Conservation (phyloP, 352 stramenopile species). For the Blastocystis sp. region DNA sequence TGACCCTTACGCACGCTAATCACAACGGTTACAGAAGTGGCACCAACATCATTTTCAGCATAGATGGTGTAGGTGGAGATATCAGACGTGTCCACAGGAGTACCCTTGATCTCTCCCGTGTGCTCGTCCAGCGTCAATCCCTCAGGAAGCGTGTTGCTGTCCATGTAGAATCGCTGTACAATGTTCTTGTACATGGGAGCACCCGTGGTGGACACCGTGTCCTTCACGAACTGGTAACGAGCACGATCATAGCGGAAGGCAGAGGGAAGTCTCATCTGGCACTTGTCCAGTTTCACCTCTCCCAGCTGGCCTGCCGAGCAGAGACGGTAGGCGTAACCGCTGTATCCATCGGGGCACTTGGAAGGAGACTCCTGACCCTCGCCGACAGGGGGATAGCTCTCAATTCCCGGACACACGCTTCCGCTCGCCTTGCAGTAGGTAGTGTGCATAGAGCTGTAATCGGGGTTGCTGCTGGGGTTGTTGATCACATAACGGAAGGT, state of each 20-base stretch:
- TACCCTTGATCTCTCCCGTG: background rate
- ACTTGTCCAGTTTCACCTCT: constrained; percentile 11
- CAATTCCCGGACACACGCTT: background rate
- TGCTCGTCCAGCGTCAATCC: background rate
- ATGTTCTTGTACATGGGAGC: background rate
- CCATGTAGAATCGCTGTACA: background rate
- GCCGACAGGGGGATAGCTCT: constrained; percentile 5
- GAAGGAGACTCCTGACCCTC: background rate
- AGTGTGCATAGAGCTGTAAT: background rate
- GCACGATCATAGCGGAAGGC: background rate
- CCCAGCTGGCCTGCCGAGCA: background rate
- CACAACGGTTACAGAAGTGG: background rate
- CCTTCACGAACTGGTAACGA: background rate
- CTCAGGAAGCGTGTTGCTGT: background rate
- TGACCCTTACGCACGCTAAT: background rate
- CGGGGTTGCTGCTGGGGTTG: background rate
- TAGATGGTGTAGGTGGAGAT: background rate
- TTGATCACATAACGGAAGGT: background rate
- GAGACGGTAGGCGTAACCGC: constrained; percentile 30
- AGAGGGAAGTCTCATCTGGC: background rate
- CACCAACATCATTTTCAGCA: background rate
- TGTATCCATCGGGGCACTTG: background rate
- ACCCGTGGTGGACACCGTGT: background rate
- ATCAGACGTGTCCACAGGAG: background rate
- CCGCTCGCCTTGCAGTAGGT: background rate